Percentiles rank a stretch among this genome's conserved stretches.
These are phyloP conservation scores for Stereum hirsutum DNA, from an alignment of 1,284 basidiomycete genomes.

Conservation along the genomic window DNA sequence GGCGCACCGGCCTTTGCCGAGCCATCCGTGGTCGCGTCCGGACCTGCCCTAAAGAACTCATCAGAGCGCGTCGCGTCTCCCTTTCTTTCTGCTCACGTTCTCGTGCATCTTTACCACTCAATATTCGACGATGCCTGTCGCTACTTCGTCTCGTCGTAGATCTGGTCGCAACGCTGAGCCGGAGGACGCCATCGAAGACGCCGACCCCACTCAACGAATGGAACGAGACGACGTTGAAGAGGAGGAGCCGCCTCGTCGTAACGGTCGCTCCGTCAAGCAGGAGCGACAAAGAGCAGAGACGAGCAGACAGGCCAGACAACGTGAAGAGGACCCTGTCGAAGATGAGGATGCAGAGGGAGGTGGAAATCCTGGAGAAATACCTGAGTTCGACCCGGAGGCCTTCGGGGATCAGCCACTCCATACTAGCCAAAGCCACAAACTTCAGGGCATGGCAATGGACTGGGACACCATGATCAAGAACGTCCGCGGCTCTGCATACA, in stretches of 20 bases:
- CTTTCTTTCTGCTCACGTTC: not conserved
- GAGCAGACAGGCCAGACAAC: constrained; percentile 10
- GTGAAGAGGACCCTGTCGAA: constrained; percentile 8
- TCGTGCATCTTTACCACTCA: not conserved
- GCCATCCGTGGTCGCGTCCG: constrained; percentile 18
- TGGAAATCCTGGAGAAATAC: constrained; percentile 13
- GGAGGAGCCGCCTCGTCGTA: constrained; percentile 22
- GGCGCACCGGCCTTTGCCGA: constrained; percentile 1
- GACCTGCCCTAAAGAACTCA: constrained; percentile 26
- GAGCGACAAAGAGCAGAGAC: constrained; percentile 15
- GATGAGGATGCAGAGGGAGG: constrained; percentile 32
- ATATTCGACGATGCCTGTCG: constrained; percentile 35
- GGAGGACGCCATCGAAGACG: constrained; percentile 56
- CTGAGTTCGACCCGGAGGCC: constrained; percentile 38
- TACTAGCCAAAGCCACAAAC: constrained; percentile 35
- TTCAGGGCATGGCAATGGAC: constrained; percentile 47
- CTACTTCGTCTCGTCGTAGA: constrained; percentile 28
- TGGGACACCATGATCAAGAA: constrained; percentile 44
- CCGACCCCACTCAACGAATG: constrained; percentile 24
- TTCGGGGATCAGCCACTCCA: constrained; percentile 56
- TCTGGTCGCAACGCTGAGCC: constrained; percentile 29
- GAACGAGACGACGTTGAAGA: constrained; percentile 33
- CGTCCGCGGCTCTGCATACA: constrained; percentile 33
- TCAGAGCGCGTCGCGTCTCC: constrained; percentile 4
- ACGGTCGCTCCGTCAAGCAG: constrained; percentile 30